These are phyloP conservation scores for Fulvia fulva DNA, from an alignment of 2,329 filamentous ascomycete species.

Conservation along the genomic window DNA sequence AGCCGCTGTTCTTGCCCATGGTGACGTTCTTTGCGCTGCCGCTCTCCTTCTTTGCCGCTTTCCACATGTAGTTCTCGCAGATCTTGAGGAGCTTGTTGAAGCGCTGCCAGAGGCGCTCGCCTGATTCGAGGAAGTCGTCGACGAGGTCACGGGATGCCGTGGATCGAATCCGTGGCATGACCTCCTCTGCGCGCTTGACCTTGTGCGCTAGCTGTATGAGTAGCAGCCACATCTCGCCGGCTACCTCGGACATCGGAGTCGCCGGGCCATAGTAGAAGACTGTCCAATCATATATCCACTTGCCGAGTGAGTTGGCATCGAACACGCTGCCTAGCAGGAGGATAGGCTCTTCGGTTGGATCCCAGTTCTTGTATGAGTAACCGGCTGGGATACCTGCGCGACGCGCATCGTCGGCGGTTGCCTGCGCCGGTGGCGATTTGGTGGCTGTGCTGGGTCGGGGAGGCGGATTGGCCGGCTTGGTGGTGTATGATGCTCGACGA, in stretches of 20 bases:
- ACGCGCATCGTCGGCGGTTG: conserved; percentile 62
- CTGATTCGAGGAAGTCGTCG: conserved; percentile 84
- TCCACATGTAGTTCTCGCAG: conserved; percentile 94
- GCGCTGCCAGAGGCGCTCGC: conserved; percentile 79
- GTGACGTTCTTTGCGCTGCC: conserved; percentile 60
- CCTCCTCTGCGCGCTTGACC: conserved; percentile 84
- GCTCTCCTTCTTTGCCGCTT: conserved; percentile 69
- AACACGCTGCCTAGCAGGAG: conserved; percentile 93
- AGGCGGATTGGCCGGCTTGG: conserved; percentile 52
- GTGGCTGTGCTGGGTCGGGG: conserved; percentile 40
- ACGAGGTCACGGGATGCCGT: conserved; percentile 74
- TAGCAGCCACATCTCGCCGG: conserved; percentile 90
- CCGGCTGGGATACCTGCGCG: conserved; percentile 72
- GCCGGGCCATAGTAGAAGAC: conserved; percentile 80
- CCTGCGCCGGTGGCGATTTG: conserved; percentile 43
- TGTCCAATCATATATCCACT: conserved; percentile 99
- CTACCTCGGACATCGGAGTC: conserved; percentile 82
- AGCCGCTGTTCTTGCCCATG: conserved; percentile 87
- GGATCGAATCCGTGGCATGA: conserved; percentile 66
- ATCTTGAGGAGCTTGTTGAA: conserved; percentile 82
- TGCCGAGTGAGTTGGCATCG: conserved; percentile 93
- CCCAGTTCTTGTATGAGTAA: conserved; percentile 98
- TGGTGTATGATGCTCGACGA: conserved; percentile 43
- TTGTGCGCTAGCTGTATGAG: conserved; percentile 92
- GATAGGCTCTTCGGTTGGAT: conserved; percentile 88